These are phyloP conservation scores for Monosporascus sp. DNA, from an alignment of 2,329 filamentous ascomycete species.

Conservation along the genomic window DNA sequence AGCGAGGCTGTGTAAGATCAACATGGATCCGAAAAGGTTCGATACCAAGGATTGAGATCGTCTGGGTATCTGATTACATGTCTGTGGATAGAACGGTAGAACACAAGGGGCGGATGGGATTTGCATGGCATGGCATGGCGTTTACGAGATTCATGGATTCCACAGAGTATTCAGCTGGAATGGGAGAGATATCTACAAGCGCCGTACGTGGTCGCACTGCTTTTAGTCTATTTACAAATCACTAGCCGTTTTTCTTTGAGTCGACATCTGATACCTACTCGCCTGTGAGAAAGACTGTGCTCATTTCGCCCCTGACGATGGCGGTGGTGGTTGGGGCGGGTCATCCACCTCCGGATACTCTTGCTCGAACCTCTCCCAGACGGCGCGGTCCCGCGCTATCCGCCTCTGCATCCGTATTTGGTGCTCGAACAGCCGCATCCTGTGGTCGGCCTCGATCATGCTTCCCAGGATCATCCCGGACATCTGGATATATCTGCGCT, in stretches of 20 bases:
- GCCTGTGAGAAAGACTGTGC: not conserved
- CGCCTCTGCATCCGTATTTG: constrained; percentile 60
- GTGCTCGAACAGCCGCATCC: constrained; percentile 63
- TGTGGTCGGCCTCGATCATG: constrained; percentile 69
- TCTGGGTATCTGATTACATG: constrained; percentile 7
- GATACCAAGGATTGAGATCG: constrained; percentile 31
- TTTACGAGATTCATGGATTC: constrained; percentile 17
- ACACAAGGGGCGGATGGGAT: constrained; percentile 6
- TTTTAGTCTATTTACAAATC: not conserved
- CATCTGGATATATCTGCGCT: constrained; percentile 69
- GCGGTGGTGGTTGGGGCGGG: constrained; percentile 13
- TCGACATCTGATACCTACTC: not conserved
- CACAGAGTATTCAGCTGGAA: constrained; percentile 3
- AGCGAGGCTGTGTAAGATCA: constrained; percentile 85
- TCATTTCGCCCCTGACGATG: constrained; percentile 15
- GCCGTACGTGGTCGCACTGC: not conserved
- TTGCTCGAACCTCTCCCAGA: constrained; percentile 63
- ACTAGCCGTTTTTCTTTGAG: not conserved
- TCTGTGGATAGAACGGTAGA: not conserved
- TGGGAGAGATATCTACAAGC: constrained; percentile 12
- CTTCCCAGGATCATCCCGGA: constrained; percentile 77
- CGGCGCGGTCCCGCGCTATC: constrained; percentile 57
- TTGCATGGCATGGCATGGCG: constrained; percentile 27
- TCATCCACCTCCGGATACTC: constrained; percentile 47
- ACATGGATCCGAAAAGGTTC: constrained; percentile 90